phyloP scores from a whole-genome alignment of 371 early-diverging fungal species.

The Catenaria anguillulae region DNA sequence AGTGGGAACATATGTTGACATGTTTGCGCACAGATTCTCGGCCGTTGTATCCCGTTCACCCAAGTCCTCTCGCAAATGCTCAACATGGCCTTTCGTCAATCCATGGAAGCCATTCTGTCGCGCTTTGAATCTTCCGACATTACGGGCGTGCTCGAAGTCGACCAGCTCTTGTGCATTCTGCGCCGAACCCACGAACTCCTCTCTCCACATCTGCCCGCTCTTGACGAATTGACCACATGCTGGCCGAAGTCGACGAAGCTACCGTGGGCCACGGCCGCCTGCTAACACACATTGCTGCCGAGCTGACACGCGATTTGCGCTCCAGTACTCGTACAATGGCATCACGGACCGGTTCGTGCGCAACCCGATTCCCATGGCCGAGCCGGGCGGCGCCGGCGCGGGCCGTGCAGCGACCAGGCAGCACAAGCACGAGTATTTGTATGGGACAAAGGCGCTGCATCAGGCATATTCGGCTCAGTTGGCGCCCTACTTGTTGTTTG shows the following conservation, averaged over 20 bases:
- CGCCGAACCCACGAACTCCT: constrained; percentile 18
- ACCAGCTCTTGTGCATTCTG: constrained; percentile 17
- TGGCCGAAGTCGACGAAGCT: constrained; percentile 26
- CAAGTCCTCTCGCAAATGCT: constrained; percentile 18
- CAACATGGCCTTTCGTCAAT: constrained; percentile 21
- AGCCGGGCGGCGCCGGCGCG: background rate
- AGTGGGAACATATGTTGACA: no score
- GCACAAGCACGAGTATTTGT: constrained; percentile 21
- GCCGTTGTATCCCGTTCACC: constrained; percentile 20
- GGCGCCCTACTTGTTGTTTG: constrained; percentile 12
- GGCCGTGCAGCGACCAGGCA: constrained; percentile 10
- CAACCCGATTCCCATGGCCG: background rate
- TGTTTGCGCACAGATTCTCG: constrained; percentile 18
- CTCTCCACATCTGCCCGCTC: constrained; percentile 10
- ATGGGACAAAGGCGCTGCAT: constrained; percentile 16
- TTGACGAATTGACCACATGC: constrained; percentile 27
- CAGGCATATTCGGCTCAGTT: constrained; percentile 24
- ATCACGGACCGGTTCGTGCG: constrained; percentile 17
- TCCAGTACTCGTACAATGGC: constrained; percentile 23
- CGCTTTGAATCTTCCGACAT: constrained; percentile 26
- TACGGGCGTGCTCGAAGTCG: constrained; percentile 22
- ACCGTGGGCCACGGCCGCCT: constrained; percentile 22
- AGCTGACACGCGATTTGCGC: constrained; percentile 22
- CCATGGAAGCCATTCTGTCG: constrained; percentile 22
- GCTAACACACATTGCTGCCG: constrained; percentile 19